Evolutionary conservation across 805 yeast species (phyloP).

Genomic region (Ascoidea asiatica): DNA sequence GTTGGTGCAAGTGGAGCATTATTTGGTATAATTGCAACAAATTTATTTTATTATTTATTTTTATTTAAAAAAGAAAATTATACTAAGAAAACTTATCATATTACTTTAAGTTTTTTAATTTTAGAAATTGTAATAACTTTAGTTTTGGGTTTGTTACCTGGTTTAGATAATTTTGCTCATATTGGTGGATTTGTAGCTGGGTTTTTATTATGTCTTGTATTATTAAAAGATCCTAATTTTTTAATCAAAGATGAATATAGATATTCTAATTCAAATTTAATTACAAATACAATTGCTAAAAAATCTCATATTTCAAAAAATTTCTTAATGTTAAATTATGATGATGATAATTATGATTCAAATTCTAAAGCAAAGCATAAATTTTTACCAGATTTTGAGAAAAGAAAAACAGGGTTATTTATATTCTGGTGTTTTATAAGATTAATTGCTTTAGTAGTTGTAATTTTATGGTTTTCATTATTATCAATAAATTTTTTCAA

Average conservation of each 20-base stretch:
- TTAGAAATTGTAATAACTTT: slow-evolving; percentile 44
- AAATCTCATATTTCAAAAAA: neutral
- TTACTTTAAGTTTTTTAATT: slow-evolving; percentile 32
- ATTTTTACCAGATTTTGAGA: slow-evolving; percentile 12
- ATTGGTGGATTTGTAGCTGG: slow-evolving; percentile 67
- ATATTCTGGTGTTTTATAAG: slow-evolving; percentile 41
- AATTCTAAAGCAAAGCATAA: slow-evolving; percentile 10
- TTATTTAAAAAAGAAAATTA: slow-evolving; percentile 36
- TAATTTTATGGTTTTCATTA: slow-evolving; percentile 35
- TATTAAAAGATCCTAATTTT: slow-evolving; percentile 45
- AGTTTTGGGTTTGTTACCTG: slow-evolving; percentile 57
- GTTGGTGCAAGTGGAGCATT: slow-evolving; percentile 64
- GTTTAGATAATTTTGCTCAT: slow-evolving; percentile 63
- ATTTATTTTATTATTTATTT: slow-evolving; percentile 37
- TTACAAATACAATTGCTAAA: neutral
- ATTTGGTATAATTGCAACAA: slow-evolving; percentile 55
- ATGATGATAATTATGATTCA: neutral
- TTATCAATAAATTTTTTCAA: slow-evolving; percentile 34
- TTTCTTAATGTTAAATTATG: neutral
- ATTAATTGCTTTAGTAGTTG: slow-evolving; percentile 27
- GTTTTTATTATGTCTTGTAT: slow-evolving; percentile 29
- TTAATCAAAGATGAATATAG: slow-evolving; percentile 13
- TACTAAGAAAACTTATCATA: slow-evolving; percentile 30
- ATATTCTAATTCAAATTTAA: neutral
- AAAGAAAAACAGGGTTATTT: slow-evolving; percentile 25